Base-by-base conservation (phyloP, 2,329 filamentous ascomycete genomes). In the Pyrenophora seminiperda region DNA sequence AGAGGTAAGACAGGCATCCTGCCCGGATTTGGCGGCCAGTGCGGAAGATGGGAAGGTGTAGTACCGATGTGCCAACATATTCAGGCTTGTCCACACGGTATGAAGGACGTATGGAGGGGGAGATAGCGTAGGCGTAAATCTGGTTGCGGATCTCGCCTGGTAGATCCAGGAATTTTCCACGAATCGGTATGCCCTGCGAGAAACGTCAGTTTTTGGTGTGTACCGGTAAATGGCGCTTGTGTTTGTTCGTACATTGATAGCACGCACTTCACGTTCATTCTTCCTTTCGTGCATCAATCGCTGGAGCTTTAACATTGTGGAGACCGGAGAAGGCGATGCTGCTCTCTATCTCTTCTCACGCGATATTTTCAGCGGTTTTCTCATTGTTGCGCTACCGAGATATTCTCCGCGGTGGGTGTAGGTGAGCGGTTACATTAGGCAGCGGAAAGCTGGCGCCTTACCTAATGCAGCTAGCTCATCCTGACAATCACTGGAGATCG, bases 61-160 rank as follows among this genome's bases (percentile, higher is more conserved):
- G 53, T 2, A 56, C 27, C 5, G 47, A 45, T 6, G 20, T n/a
- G 18, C 44, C 54, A 1, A 65, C 31, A 39, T 61, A 50, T 9
- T 49, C 48, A 2, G 31, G 22, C 24, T 39, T 44, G 3, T n/a
- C n/a, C n/a, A 22, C 33, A 18, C 36, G 48, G 13, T 50, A 37
- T 7, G 7, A 19, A 17, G 14, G n/a, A 3, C 19, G 11, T 13
- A 53, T 38, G 5, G 47, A 19, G 3, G 54, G 52, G 32, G 59
- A 62, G 5, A 64, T 50, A 17, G 7, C 22, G 9, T 48, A 38
- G 18, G 47, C 36, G 39, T 65, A 66, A 13, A 66, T 64, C 7
- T 47, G 34, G 31, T 61, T 64, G 40, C 63, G 62, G 14, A 65
- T 36, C 42, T 66, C 63, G 30, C 61, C 62, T 14, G 63, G 62